Conservation (phyloP, 1,139 yeast genomes). For the Magnusiomyces sp. region DNA sequence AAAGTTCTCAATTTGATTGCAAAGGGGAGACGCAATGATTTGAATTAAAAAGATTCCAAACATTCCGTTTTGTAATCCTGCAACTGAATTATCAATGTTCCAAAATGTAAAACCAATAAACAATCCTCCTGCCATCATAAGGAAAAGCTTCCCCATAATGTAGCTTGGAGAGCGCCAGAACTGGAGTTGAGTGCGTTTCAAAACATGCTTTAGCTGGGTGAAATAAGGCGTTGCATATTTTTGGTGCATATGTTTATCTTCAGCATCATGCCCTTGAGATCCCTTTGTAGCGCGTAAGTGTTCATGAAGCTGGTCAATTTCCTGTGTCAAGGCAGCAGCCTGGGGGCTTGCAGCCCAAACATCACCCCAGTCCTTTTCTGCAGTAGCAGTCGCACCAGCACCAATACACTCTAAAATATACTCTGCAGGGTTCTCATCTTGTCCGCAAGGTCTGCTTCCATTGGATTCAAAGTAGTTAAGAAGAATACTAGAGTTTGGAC, state of each 20-base stretch:
- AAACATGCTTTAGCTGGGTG: constrained; percentile 32
- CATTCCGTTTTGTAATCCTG: constrained; percentile 30
- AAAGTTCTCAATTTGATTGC: constrained; percentile 47
- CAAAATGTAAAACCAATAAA: constrained; percentile 48
- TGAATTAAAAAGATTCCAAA: constrained; percentile 47
- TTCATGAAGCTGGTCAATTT: constrained; percentile 36
- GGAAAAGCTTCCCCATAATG: constrained; percentile 34
- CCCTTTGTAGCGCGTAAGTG: constrained; percentile 18
- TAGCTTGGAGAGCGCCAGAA: constrained; percentile 36
- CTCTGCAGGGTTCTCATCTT: constrained; percentile 65
- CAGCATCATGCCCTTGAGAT: constrained; percentile 14
- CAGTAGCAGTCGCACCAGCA: constrained; percentile 64
- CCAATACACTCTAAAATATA: constrained; percentile 72
- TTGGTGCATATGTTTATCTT: constrained; percentile 16
- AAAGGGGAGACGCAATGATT: constrained; percentile 44
- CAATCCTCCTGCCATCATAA: constrained; percentile 42
- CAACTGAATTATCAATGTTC: constrained; percentile 28
- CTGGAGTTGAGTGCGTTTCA: constrained; percentile 29
- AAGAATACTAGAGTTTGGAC: constrained; percentile 48
- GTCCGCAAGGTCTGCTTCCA: constrained; percentile 55
- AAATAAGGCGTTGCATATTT: constrained; percentile 26
- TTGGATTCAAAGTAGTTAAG: constrained; percentile 58
- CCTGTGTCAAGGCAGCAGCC: constrained; percentile 33
- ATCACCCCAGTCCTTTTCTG: constrained; percentile 50
- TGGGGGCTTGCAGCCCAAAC: constrained; percentile 55